Evolutionary conservation across 192 early-diverging fungal genomes (phyloP).

Genomic region (Gonapodya prolifera): DNA sequence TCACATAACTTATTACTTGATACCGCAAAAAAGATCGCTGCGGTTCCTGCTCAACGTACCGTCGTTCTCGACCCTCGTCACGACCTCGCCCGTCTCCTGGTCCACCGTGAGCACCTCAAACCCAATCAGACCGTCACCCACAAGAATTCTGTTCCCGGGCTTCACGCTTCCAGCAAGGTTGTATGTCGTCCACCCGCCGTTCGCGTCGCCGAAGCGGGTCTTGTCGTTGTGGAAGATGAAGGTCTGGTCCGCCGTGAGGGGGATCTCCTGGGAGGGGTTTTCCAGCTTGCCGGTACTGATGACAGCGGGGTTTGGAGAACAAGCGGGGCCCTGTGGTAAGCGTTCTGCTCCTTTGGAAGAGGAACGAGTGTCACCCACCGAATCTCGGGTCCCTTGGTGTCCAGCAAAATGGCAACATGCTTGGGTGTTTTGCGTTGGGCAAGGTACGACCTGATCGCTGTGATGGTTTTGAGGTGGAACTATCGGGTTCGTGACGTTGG

Average conservation of each 20-base stretch:
- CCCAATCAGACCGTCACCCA: conserved; percentile 41
- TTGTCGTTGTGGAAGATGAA: conserved; percentile 41
- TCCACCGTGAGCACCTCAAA: conserved; percentile 23
- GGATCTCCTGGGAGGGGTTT: conserved; percentile 24
- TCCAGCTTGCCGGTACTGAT: conserved; percentile 35
- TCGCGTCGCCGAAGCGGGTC: conserved; percentile 29
- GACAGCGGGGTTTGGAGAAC: neutral
- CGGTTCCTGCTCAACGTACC: neutral
- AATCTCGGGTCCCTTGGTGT: conserved; percentile 47
- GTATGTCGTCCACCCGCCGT: conserved; percentile 35
- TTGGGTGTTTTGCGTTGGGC: conserved; percentile 19
- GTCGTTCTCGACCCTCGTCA: neutral
- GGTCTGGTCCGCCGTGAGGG: conserved; percentile 22
- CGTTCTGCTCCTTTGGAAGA: too few species aligned
- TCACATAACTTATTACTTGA: too few species aligned
- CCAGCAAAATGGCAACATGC: conserved; percentile 33
- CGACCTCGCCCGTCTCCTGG: conserved; percentile 19
- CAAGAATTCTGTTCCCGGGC: conserved; percentile 31
- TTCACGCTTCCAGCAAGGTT: conserved; percentile 23
- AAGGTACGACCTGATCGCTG: conserved; percentile 26
- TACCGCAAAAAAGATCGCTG: neutral
- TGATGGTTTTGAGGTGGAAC: conserved; percentile 35
- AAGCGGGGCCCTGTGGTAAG: neutral
- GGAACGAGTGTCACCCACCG: conserved; percentile 12
- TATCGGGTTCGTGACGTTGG: conserved; percentile 6